Base-by-base conservation (phyloP, 2,329 filamentous ascomycete species). In the Cladosporium oxysporum region DNA sequence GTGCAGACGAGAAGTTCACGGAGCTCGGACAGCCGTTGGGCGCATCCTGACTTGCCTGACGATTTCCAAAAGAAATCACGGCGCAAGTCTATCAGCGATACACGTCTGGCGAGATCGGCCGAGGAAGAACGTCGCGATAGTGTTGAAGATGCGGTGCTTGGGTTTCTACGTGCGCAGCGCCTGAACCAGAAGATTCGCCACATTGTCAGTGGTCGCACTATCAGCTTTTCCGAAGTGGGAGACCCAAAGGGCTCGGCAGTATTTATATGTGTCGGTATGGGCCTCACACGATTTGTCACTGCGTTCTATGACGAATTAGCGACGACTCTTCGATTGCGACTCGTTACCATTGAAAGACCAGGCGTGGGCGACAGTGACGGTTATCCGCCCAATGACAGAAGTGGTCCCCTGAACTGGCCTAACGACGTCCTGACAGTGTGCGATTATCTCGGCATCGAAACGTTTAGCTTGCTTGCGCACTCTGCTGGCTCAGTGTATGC, bases 401-500 rank as follows among this genome's bases (percentile, higher is more conserved):
- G 91, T 58, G 76, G 76, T 35, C 95, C 96, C 66, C 83, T 99
- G 44, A 91, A 90, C 78, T 99, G 95, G 95, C 93, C 95, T 81
- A 88, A 90, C 71, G 95, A 99, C 78, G 92, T 99, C 16, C 91
- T 96, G 67, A 90, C 93, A 62, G 96, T 99, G 66, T 99, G 95
- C 77, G 92, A 97, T 74, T 84, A 91, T 16, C 84, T 99, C 53
- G 93, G 92, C 71, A 96, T 99, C 69, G 95, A 90, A 12, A 96
- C 97, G 71, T 99, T 99, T 76, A 98, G 94, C 7, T 91, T 99
- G 23, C 85, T 99, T 1, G 95, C 95, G 1, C 95, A 99, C 78
- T 98, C 94, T 0, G 95, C 95, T 0, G 95, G 95, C 18, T 94
- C 95, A n/a, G 96, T 99, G 62, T 99, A 99, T 75, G 95, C 95